phyloP scores from a whole-genome alignment of 2,329 filamentous ascomycete species.

The Aquanectria penicillioides region DNA sequence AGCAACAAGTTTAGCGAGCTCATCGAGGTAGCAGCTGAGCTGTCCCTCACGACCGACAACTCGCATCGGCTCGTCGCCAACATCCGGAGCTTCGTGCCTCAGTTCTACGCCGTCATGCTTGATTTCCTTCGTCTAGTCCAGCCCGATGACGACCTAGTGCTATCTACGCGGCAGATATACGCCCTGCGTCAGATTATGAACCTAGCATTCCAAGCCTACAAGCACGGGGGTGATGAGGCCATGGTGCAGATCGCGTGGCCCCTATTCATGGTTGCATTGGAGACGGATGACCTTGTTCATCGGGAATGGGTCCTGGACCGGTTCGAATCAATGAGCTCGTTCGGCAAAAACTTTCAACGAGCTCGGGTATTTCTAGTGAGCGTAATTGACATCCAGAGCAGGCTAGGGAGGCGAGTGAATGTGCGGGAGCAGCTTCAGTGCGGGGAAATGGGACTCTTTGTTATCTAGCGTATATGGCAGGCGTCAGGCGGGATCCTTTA shows the following conservation, averaged over 20 bases:
- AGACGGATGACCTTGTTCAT: constrained; percentile 45
- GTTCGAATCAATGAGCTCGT: constrained; percentile 42
- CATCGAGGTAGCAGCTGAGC: constrained; percentile 39
- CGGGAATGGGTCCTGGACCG: constrained; percentile 47
- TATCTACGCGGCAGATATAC: constrained; percentile 2
- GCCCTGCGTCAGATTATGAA: constrained; percentile 37
- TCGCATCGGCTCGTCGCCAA: constrained; percentile 46
- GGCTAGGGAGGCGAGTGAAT: constrained; percentile 21
- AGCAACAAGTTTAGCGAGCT: constrained; percentile 38
- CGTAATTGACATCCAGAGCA: constrained; percentile 33
- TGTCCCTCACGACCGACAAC: constrained; percentile 38
- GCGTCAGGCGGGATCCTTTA: no score
- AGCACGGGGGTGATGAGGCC: constrained; percentile 45
- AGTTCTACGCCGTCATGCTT: constrained; percentile 47
- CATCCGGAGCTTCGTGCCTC: constrained; percentile 47
- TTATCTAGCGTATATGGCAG: constrained; percentile 31
- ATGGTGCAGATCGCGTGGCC: constrained; percentile 47
- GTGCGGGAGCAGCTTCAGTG: constrained; percentile 30
- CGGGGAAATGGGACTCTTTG: constrained; percentile 30
- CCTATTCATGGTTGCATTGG: constrained; percentile 47
- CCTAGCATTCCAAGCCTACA: constrained; percentile 46
- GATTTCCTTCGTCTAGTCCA: constrained; percentile 34
- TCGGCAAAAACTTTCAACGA: constrained; percentile 46
- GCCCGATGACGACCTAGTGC: not conserved
- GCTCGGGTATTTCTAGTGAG: constrained; percentile 41